Base-by-base conservation (phyloP, 495 filamentous ascomycete species). In the Saxophila tyrrhenica region DNA sequence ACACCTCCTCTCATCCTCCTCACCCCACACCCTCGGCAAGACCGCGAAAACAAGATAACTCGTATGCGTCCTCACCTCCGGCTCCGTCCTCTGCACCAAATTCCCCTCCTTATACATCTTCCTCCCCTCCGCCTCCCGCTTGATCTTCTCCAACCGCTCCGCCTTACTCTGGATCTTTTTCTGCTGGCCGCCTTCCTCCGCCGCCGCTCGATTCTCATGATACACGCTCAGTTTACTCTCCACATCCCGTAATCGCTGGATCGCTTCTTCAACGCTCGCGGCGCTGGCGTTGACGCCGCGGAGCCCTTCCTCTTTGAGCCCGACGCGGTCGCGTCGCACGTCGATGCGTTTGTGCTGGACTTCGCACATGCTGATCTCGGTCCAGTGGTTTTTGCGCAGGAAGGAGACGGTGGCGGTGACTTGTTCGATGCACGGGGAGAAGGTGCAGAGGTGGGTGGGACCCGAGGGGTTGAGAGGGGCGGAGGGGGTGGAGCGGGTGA, bases 381-480 rank as follows among this genome's bases (percentile, higher is more conserved):
- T 73, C 94, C 92, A 98, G 53, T 84, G 85, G 2, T 86, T 71
- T 25, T 81, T 74, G 39, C 89, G 84, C 64, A 98, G 76, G 1
- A 77, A 73, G 41, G 84, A 80, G 48, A 95, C 80, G 0, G 94
- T 96, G 38, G 79, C 77, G 25, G 84, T 84, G 9, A 90, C 90
- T 68, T 98, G 92, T 69, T 98, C 92, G 62, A 98, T 89, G 67
- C 92, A 98, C 0, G 92, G 92, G 8, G 84, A 89, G 72, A 98
- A 98, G 1, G 90, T 91, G 69, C 92, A 98, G 56, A 98, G 72
- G 56, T 88, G 76, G 19, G 80, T 78, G 1, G 86, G 70, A 24
- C 75, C 70, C 3, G 72, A 72, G 0, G 85, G 80, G 56, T 89
- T 80, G 2, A 98, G 75, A 0, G 88, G 81, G 0, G 86, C 87